A percentile compares a stretch with the other conserved stretches of the same genome.
phyloP scores from a whole-genome alignment of 1,139 yeast species.

The Pneumocystis sp. region DNA sequence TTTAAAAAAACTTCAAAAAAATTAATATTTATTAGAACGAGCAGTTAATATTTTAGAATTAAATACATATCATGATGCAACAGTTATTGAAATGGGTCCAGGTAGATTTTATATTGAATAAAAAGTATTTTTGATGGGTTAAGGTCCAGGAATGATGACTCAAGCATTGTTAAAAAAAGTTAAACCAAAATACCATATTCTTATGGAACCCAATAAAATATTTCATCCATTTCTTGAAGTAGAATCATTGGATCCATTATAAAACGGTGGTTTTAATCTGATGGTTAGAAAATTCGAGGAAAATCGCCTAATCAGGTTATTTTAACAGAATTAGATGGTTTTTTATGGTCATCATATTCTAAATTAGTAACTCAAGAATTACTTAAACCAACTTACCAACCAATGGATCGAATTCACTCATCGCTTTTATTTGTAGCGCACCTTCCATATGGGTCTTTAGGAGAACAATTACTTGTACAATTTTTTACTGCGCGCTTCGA shows the following conservation, averaged over 20 bases:
- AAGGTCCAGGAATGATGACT: not conserved
- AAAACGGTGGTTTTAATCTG: not conserved
- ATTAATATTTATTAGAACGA: not conserved
- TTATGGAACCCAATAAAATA: constrained; percentile 18
- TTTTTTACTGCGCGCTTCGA: not conserved
- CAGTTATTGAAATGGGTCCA: not conserved
- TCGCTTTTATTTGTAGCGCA: not conserved
- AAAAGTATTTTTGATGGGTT: not conserved
- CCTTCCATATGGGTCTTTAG: not conserved
- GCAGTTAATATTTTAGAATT: not conserved
- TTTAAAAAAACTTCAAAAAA: not conserved
- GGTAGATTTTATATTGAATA: not conserved
- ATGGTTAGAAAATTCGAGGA: not conserved
- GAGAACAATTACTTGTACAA: not conserved
- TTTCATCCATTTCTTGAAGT: constrained; percentile 16
- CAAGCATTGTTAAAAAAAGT: not conserved
- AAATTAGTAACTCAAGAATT: not conserved
- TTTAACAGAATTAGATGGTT: not conserved
- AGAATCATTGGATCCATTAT: not conserved
- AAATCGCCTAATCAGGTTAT: not conserved
- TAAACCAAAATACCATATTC: constrained; percentile 1
- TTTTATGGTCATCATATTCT: not conserved
- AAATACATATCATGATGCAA: not conserved
- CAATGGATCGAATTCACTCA: not conserved
- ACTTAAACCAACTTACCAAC: not conserved